Conservation (phyloP, 176 grass and related monocot genomes). For the Tillandsia fasciculata region DNA sequence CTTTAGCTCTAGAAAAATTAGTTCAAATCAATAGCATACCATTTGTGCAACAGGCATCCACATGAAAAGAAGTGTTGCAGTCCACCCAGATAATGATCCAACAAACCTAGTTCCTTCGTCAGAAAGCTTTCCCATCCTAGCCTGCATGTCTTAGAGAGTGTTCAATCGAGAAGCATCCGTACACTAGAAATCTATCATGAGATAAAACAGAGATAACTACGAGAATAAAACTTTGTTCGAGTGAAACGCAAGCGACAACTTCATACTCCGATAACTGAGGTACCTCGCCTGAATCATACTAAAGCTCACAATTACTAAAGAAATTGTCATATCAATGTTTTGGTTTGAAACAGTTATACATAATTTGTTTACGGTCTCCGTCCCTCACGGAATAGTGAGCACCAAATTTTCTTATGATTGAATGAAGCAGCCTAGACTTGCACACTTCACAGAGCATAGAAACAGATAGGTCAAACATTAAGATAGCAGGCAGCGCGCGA, state of each 20-base stretch:
- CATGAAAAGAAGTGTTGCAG: constrained; percentile 98
- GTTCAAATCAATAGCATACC: constrained; percentile 36
- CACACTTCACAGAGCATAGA: too few relatives aligned
- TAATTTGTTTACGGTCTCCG: too few relatives aligned
- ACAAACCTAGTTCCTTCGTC: constrained; percentile 45
- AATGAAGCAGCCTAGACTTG: too few relatives aligned
- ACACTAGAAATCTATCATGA: constrained; percentile 27
- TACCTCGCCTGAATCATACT: too few relatives aligned
- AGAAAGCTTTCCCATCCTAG: constrained; percentile 74
- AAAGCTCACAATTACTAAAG: too few relatives aligned
- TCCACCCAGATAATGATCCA: constrained; percentile 86
- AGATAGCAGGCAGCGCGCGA: neutral
- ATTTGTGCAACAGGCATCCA: constrained; percentile 96
- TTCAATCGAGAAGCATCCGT: constrained; percentile 1
- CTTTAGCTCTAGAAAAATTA: neutral
- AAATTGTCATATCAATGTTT: too few relatives aligned
- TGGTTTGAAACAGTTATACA: too few relatives aligned
- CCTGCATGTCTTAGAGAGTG: constrained; percentile 38
- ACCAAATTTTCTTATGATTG: too few relatives aligned
- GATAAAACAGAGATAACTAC: neutral
- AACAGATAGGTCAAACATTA: too few relatives aligned
- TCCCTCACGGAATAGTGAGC: too few relatives aligned
- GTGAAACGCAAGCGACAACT: neutral
- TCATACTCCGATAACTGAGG: too few relatives aligned
- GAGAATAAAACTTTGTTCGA: neutral